These are phyloP conservation scores for Gentiana macrophylla DNA, from an alignment of 257 asterid species.

Conservation along the genomic window DNA sequence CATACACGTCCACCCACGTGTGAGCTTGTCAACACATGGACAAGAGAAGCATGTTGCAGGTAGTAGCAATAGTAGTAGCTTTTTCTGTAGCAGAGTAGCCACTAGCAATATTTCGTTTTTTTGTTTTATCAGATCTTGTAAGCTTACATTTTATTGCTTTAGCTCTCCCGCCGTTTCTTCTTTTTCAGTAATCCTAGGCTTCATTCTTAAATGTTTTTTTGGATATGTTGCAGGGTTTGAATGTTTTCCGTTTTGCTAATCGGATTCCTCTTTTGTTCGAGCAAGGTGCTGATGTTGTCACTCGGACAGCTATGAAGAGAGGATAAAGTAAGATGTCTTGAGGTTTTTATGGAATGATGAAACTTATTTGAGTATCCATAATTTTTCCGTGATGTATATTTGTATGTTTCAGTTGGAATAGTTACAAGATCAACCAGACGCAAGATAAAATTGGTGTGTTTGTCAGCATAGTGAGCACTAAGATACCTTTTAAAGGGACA, in stretches of 20 bases:
- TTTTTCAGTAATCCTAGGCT: background rate
- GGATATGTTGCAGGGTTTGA: constrained; percentile 55
- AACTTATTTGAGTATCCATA: constrained; percentile 1
- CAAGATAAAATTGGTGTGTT: constrained; percentile 89
- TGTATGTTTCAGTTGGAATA: constrained; percentile 60
- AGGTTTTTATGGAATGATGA: background rate
- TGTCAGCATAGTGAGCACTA: constrained; percentile 92
- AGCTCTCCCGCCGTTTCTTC: background rate
- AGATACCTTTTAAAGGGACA: constrained; percentile 89
- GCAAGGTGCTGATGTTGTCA: constrained; percentile 97
- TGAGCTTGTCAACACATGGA: too few relatives aligned
- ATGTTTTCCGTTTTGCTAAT: constrained; percentile 85
- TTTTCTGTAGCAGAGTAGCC: background rate
- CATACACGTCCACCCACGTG: too few relatives aligned
- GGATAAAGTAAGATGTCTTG: constrained; percentile 55
- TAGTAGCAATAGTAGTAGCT: too few relatives aligned
- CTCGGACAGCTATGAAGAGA: constrained; percentile 78
- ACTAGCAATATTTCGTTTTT: background rate
- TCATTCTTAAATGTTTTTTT: background rate
- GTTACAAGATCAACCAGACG: constrained; percentile 83
- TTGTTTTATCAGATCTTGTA: background rate
- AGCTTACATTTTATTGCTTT: background rate
- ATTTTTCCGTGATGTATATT: background rate
- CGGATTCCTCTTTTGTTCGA: constrained; percentile 92
- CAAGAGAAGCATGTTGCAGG: too few relatives aligned